These are phyloP conservation scores for Xerocomus nothofagi DNA, from an alignment of 1,284 basidiomycete genomes.

Conservation along the genomic window DNA sequence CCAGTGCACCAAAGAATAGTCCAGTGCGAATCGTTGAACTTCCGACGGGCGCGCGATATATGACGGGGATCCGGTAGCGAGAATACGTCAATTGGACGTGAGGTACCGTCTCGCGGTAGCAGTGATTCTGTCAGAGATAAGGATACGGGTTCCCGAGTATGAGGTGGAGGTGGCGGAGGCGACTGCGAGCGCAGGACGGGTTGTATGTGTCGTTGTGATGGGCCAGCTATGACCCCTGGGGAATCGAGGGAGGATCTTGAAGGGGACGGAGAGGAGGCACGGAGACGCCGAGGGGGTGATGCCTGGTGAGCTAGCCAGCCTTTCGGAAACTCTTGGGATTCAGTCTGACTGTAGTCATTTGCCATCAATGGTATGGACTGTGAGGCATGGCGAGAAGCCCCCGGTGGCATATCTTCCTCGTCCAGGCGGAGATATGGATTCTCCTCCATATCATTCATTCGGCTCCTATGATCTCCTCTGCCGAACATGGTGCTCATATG, in stretches of 20 bases:
- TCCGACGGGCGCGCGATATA: constrained; percentile 57
- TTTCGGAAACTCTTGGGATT: constrained; percentile 43
- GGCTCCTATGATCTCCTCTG: constrained; percentile 28
- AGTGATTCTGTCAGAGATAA: constrained; percentile 71
- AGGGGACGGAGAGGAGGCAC: constrained; percentile 47
- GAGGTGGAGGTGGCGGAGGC: constrained; percentile 38
- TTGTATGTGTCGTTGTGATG: constrained; percentile 18
- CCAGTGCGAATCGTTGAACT: constrained; percentile 71
- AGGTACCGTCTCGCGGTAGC: constrained; percentile 63
- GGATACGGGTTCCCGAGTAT: constrained; percentile 44
- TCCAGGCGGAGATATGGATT: constrained; percentile 77
- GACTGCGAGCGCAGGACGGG: constrained; percentile 19
- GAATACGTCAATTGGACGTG: constrained; percentile 65
- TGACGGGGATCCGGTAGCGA: constrained; percentile 72
- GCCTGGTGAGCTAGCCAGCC: constrained; percentile 77
- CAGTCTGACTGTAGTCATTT: constrained; percentile 37
- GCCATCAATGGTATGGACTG: constrained; percentile 55
- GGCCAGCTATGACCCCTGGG: constrained; percentile 32
- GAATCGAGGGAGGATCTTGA: constrained; percentile 53
- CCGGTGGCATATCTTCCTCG: constrained; percentile 45
- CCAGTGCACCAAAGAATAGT: constrained; percentile 65
- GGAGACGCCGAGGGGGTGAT: constrained; percentile 39
- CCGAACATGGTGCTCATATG: constrained; percentile 35
- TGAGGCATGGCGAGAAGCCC: constrained; percentile 42
- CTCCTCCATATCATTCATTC: constrained; percentile 41